These are phyloP conservation scores for Betula pendula DNA, from an alignment of 306 rosid species.

Conservation along the genomic window DNA sequence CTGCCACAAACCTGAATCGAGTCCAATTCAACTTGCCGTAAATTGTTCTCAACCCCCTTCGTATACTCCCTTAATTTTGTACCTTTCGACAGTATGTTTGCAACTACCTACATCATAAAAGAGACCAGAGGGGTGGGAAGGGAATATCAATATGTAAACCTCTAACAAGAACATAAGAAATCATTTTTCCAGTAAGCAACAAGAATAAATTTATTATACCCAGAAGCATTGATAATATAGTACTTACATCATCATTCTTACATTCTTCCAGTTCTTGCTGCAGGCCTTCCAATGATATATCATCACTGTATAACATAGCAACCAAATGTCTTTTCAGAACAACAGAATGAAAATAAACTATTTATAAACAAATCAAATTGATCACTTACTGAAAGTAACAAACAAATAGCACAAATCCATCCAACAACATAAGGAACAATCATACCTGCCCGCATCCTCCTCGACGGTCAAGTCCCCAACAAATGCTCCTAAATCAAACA, in stretches of 20 bases:
- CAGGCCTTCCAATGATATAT: slow-evolving; percentile 83
- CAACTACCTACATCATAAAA: slow-evolving; percentile 64
- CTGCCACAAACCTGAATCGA: slow-evolving; percentile 76
- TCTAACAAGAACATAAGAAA: not conserved
- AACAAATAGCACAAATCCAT: not conserved
- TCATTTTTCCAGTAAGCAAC: not conserved
- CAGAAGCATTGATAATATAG: not conserved
- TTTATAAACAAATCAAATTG: not conserved
- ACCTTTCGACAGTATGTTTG: slow-evolving; percentile 84
- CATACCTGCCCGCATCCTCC: slow-evolving; percentile 74
- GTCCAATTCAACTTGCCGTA: slow-evolving; percentile 94
- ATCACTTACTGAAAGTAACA: not conserved
- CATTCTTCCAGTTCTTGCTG: slow-evolving; percentile 94
- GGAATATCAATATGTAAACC: not conserved
- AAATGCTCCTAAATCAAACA: slow-evolving; percentile 75
- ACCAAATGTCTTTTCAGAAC: slow-evolving; percentile 6
- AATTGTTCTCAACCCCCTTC: slow-evolving; percentile 88
- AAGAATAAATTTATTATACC: not conserved
- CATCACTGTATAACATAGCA: slow-evolving; percentile 53
- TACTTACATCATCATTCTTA: slow-evolving; percentile 71
- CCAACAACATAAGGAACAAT: not conserved
- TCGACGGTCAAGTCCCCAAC: slow-evolving; percentile 79
- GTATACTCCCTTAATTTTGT: slow-evolving; percentile 82
- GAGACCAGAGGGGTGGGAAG: slow-evolving; percentile 10
- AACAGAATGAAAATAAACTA: not conserved